Base-by-base conservation (phyloP, 805 yeast species). In the Kockiozyma suomiensis region DNA sequence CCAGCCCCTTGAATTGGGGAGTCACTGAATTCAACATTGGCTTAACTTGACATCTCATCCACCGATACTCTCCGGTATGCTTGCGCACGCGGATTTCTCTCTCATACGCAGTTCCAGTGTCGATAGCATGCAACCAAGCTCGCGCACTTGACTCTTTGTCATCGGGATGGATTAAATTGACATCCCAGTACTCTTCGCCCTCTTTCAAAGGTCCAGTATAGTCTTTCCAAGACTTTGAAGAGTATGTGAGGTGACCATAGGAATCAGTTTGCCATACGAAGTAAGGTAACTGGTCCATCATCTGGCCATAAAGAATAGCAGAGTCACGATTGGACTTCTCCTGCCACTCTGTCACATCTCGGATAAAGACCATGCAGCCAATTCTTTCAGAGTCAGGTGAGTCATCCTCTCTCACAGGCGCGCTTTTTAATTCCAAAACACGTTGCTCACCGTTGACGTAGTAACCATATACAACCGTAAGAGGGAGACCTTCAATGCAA, bases 321-420 rank as follows among this genome's bases (percentile, higher is more conserved):
- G 47, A 30, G 8, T 47, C 37, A 12, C 53, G 52, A 37, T 23
- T 46, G 2, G 42, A 37, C 17, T 37, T 53, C 5, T 54, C 49
- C 17, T 54, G 48, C 58, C 53, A 54, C 13, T 42, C 58, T 8
- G 58, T 54, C 8, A 47, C 17, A 26, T 47, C 58, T 8, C 53
- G 53, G 7, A 54, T 21, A 8, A 38, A n/a, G 13, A 25, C 58
- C 40, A 47, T 47, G 3, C 53, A 42, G 12, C 53, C 58, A n/a
- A 54, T 33, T 6, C 38, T 15, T 28, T 54, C 58, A 35, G 58
- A 46, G 30, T 26, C 30, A 4, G 41, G 23, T 13, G 19, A 15
- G 10, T 33, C 41, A 41, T 40, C 43, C 13, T 30, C 19, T 23
- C 25, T 26, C 3, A 54, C 35, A 6, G 58, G 47, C 3, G 19